Evolutionary conservation across 208 protist genomes (phyloP), one percentile per base, ranked within the genome.

Genomic region (Leishmania aethiopica): DNA sequence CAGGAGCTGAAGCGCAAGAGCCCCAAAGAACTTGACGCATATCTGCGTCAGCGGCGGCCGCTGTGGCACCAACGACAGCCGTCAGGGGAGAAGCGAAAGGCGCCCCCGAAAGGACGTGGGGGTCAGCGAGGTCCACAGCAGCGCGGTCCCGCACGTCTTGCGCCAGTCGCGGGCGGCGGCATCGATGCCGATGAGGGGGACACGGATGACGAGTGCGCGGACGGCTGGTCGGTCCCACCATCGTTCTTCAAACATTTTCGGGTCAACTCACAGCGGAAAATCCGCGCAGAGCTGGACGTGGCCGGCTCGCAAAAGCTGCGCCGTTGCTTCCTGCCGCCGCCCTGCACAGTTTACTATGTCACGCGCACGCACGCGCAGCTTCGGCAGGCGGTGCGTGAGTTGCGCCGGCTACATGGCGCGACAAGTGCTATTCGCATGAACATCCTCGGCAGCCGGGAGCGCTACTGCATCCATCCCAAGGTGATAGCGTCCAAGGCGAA

Each of bases 341-440:
- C 86, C n/a, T 94, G 90, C 72, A 93, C 88, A 49, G 84, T 99
- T 62, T 98, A 99, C 76, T 99, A 99, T 90, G 84, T 93, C 15
- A 98, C 97, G 2, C 90, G 98, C 71, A 99, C 99, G 13, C 99
- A 99, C 89, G 93, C 96, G 28, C 99, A 99, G 92, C 86, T 99
- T 37, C 84, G 92, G 51, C 99, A 99, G 83, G 92, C 97, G 0
- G 91, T 99, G 19, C 83, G 91, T 3, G 99, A 99, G 90, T 86
- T 99, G 45, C 91, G 93, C 32, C 85, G 88, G 49, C 97, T 99
- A 7, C 78, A 86, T 49, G 84, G 80, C 17, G 80, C 81, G 11
- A 37, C 87, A 32, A 51, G 80, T n/a, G 81, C 80, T 51, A 78
- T 96, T 15, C 90, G 91, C 85, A 97, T 97, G 90, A 96, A 93